A percentile compares a stretch with the other conserved stretches of the same genome.
Evolutionary conservation across 1,139 yeast genomes (phyloP).

Genomic region (Arxiozyma telluris): DNA sequence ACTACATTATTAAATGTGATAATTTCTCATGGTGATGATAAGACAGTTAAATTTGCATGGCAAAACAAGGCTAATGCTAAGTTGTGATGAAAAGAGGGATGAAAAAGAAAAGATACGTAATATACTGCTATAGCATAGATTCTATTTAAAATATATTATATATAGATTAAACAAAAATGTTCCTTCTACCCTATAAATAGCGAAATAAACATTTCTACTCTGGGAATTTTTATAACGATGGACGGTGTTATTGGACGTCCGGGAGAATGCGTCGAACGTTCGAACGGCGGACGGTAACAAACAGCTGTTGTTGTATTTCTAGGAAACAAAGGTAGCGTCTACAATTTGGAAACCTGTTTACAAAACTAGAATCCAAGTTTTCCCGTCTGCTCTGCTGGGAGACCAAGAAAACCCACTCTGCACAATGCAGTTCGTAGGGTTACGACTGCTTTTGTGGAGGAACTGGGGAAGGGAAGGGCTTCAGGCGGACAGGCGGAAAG

Average conservation of each 20-base stretch:
- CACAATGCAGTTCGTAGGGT: too few relatives aligned
- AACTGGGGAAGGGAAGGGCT: too few relatives aligned
- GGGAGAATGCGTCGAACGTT: slow-evolving; percentile 3
- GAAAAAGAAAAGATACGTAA: too few relatives aligned
- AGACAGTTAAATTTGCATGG: slow-evolving; percentile 55
- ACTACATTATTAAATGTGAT: slow-evolving; percentile 48
- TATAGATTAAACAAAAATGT: too few relatives aligned
- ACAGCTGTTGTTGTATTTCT: not conserved
- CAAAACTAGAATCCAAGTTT: slow-evolving; percentile 7
- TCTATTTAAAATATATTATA: too few relatives aligned
- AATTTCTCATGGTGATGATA: slow-evolving; percentile 47
- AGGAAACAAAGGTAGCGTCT: slow-evolving; percentile 17
- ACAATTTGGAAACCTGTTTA: slow-evolving; percentile 25
- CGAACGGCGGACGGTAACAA: slow-evolving; percentile 3
- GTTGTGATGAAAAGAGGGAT: not conserved
- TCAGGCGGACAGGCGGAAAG: not conserved
- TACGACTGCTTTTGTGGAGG: too few relatives aligned
- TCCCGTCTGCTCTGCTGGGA: not conserved
- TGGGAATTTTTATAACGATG: not conserved
- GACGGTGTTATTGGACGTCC: not conserved
- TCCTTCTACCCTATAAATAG: not conserved
- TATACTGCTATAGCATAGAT: too few relatives aligned
- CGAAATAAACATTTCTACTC: not conserved
- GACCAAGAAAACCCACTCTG: too few relatives aligned
- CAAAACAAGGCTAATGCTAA: slow-evolving; percentile 29